Percentiles rank a stretch among this genome's conserved stretches.
Conservation (phyloP, 2,329 filamentous ascomycete genomes). For the Atkinsonella texensis region DNA sequence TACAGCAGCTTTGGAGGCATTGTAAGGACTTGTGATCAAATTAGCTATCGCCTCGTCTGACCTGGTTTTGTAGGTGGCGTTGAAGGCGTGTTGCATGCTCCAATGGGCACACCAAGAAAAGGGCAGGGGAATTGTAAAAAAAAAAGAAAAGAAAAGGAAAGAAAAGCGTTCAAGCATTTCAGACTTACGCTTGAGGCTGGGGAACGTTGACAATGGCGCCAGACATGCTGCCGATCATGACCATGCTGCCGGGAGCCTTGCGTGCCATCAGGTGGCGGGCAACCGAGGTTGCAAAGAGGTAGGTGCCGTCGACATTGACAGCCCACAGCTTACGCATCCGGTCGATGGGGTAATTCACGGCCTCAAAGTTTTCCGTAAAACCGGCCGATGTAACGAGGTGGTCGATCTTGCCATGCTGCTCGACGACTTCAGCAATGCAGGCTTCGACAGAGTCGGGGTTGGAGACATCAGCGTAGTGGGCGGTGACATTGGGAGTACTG, state of each 20-base stretch:
- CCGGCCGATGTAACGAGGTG: constrained; percentile 91
- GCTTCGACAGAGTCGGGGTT: constrained; percentile 65
- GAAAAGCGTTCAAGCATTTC: not conserved
- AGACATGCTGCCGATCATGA: constrained; percentile 93
- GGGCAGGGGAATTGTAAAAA: too few relatives aligned
- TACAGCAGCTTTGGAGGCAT: constrained; percentile 84
- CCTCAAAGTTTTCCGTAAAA: constrained; percentile 92
- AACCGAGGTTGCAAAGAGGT: constrained; percentile 72
- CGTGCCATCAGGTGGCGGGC: constrained; percentile 82
- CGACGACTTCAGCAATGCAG: constrained; percentile 50
- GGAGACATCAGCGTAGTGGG: constrained; percentile 82
- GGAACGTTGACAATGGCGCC: constrained; percentile 90
- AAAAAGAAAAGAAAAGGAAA: too few relatives aligned
- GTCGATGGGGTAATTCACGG: constrained; percentile 80
- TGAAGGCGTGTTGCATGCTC: too few relatives aligned
- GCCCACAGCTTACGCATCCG: constrained; percentile 88
- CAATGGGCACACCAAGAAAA: too few relatives aligned
- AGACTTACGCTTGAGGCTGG: constrained; percentile 67
- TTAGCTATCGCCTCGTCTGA: not conserved
- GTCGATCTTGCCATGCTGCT: constrained; percentile 67
- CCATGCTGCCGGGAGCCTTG: constrained; percentile 69
- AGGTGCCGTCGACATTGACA: constrained; percentile 88
- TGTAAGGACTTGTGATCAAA: constrained; percentile 57
- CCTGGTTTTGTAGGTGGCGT: not conserved
- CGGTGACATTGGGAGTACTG: constrained; percentile 67